Evolutionary conservation across 768 basidiomycete genomes (phyloP), one percentile per base, ranked within the genome.

Genomic region (Boletus huronensis): DNA sequence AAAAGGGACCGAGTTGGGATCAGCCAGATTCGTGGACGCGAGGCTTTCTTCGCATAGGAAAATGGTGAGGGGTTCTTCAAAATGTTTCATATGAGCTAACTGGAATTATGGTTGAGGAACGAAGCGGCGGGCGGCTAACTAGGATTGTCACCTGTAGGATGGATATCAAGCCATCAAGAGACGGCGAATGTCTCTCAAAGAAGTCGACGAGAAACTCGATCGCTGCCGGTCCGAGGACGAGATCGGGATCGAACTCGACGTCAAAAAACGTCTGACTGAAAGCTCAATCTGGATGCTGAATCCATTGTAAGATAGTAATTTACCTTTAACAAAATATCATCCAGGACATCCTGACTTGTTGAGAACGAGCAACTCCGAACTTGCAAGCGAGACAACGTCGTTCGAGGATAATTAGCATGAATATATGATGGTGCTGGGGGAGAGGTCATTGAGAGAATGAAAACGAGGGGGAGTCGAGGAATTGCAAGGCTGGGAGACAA

Each of bases 81-180:
- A 89, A 66, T 92, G 89, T 56, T 87, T 87, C 66, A 90, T 67
- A 63, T 89, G 75, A 0, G 75, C 74, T 3, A 90, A 71, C 86
- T 90, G 25, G 13, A 19, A 58, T 14, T 40, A 46, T 14, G 41
- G 9, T 17, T 49, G 31, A 57, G 51, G 46, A 40, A 32, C 3
- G 21, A 21, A 34, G 17, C 5, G 6, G 2, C 11, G 1, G 32
- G 17, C 10, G n/a, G 13, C 36, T 3, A 34, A 43, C 3, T 19
- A 49, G 16, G n/a, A 31, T 28, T 41, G 70, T 52, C 54, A 86
- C 87, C 73, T 90, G 88, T 6, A 92, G 64, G 32, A 82, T 76
- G 7, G 81, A 83, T 10, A 82, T 59, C 9, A 84, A 58, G 8
- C 74, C 73, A 58, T 88, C 85, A 1, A 84, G 61, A 0, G 86